Conservation (phyloP, 2,329 filamentous ascomycete species). For the Zymoseptoria passerinii region DNA sequence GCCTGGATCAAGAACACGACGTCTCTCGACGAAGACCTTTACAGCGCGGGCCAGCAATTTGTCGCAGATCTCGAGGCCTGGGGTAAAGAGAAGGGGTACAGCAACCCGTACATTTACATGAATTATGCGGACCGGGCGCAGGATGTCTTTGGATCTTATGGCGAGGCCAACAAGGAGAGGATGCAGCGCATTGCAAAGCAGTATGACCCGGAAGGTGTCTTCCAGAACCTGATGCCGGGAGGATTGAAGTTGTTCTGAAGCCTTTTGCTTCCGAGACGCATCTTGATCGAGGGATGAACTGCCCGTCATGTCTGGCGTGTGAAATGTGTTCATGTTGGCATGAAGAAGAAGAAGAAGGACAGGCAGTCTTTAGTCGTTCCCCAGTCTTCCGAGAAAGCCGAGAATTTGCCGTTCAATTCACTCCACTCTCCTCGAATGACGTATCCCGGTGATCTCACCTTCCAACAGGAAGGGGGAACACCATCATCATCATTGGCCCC, state of each 20-base stretch:
- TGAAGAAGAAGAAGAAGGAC: too few species aligned
- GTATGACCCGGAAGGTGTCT: slow-evolving; percentile 10
- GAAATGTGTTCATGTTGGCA: too few species aligned
- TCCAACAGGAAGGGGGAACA: too few species aligned
- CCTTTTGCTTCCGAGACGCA: not conserved
- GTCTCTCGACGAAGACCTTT: not conserved
- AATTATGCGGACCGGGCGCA: slow-evolving; percentile 9
- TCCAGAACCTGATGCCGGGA: slow-evolving; percentile 9
- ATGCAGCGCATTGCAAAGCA: slow-evolving; percentile 3
- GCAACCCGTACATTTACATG: slow-evolving; percentile 5
- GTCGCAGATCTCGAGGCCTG: not conserved
- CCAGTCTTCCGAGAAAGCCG: too few species aligned
- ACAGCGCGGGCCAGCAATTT: not conserved
- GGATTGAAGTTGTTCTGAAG: slow-evolving; percentile 6
- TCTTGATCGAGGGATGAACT: too few species aligned
- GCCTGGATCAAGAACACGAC: not conserved
- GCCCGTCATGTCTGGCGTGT: too few species aligned
- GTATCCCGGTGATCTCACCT: too few species aligned
- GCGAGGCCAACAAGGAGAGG: slow-evolving; percentile 5
- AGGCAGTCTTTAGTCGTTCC: too few species aligned
- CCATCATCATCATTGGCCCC: not conserved
- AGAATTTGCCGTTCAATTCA: too few species aligned
- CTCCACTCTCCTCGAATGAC: too few species aligned
- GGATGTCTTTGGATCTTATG: slow-evolving; percentile 7
- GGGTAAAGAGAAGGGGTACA: not conserved